phyloP scores from a whole-genome alignment of 2,329 filamentous ascomycete species.

The Tolypocladium paradoxum region DNA sequence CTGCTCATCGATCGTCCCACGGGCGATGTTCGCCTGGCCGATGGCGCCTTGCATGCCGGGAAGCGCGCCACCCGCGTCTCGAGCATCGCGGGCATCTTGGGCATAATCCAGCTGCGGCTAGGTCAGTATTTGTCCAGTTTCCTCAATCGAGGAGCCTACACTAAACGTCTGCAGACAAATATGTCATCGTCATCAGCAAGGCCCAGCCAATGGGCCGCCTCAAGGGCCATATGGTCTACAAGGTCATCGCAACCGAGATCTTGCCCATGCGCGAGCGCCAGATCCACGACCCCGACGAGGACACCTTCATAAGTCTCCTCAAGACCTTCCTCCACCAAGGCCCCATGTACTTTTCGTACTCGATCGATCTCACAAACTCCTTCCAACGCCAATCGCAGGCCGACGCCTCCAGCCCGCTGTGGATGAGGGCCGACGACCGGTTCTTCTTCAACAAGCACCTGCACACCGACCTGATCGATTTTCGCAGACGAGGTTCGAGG shows the following conservation, averaged over 20 bases:
- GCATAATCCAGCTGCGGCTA: conserved; percentile 84
- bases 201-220: conserved; percentile 81
- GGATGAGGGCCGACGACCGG: conserved; percentile 87
- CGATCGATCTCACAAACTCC: conserved; percentile 89
- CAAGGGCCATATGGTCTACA: conserved; percentile 95
- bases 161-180: conserved; percentile 55
- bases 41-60: conserved; percentile 63
- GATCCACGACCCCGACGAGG: conserved; percentile 87
- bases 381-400: conserved; percentile 86
- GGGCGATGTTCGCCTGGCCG: conserved; percentile 76
- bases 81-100: conserved; percentile 89
- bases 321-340: conserved; percentile 72
- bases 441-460: conserved; percentile 99
- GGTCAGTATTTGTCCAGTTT: conserved; percentile 43
- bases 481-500: conserved; percentile 54
- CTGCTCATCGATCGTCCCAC: conserved; percentile 86
- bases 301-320: conserved; percentile 75
- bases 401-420: conserved; percentile 63
- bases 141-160: neutral
- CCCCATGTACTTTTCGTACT: conserved; percentile 98
- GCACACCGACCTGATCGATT: conserved; percentile 83
- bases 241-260: conserved; percentile 81
- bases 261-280: conserved; percentile 86
- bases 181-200: conserved; percentile 94
- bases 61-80: conserved; percentile 67